Conservation (phyloP, 169 alveolate genomes). For the Plasmodium relictum region DNA sequence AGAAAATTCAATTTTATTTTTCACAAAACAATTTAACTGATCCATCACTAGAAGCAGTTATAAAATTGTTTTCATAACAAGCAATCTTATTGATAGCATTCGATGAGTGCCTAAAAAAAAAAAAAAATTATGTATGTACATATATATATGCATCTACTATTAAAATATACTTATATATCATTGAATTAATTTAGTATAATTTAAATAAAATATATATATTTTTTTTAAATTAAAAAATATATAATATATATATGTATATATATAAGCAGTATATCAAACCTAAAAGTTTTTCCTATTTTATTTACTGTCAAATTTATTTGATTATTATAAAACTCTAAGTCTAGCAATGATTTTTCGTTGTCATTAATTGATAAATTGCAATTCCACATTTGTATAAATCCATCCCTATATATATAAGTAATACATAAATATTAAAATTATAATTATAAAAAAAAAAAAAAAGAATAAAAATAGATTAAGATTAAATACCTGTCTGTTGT, state of each 20-base stretch:
- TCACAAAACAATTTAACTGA: conserved; percentile 39
- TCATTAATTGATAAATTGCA: conserved; percentile 33
- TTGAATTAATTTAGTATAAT: background rate
- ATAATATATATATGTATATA: conserved; percentile 3
- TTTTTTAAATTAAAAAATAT: too few species aligned
- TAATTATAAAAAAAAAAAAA: background rate
- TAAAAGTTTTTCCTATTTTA: conserved; percentile 46
- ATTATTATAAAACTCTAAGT: conserved; percentile 25
- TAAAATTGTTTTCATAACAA: conserved; percentile 33
- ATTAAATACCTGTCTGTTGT: conserved; percentile 45
- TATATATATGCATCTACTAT: too few species aligned
- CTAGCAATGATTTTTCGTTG: conserved; percentile 21
- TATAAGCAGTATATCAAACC: conserved; percentile 6
- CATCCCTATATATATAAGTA: conserved; percentile 23
- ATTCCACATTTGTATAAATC: conserved; percentile 51
- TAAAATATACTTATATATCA: too few species aligned
- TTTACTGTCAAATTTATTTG: conserved; percentile 14
- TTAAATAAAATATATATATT: background rate
- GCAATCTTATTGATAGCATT: conserved; percentile 35
- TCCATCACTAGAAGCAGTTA: conserved; percentile 57
- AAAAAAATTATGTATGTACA: background rate
- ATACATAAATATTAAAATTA: background rate
- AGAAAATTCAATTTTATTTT: conserved; percentile 21
- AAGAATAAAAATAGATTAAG: background rate
- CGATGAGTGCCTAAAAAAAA: conserved; percentile 44